Percentiles rank a stretch among this genome's conserved stretches.
Conservation (phyloP, 208 protist genomes). For the Giardia duodenalis region DNA sequence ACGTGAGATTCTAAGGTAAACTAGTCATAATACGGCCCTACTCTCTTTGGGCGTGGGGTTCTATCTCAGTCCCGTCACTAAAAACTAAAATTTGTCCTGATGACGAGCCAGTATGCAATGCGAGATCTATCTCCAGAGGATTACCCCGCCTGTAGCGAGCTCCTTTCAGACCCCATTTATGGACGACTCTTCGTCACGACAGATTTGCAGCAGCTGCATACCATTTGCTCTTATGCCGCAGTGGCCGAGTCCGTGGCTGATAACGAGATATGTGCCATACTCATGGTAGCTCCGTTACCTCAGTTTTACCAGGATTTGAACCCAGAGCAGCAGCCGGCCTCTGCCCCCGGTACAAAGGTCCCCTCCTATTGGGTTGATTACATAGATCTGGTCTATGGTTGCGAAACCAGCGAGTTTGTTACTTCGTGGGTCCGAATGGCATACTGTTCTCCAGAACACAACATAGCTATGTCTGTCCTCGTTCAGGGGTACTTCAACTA, state of each 20-base stretch:
- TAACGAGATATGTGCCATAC: neutral
- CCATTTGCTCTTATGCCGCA: neutral
- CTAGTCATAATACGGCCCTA: too few relatives aligned
- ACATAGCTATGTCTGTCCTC: neutral
- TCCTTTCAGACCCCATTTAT: neutral
- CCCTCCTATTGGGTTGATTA: neutral
- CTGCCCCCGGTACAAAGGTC: neutral
- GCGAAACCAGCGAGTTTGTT: neutral
- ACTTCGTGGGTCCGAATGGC: neutral
- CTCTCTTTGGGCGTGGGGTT: too few relatives aligned
- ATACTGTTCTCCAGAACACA: neutral
- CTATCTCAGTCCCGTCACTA: too few relatives aligned
- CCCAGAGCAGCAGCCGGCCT: neutral
- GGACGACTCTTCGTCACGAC: neutral
- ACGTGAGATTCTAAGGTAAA: too few relatives aligned
- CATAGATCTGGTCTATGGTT: neutral
- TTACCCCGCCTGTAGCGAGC: neutral
- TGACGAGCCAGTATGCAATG: neutral
- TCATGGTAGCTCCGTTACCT: neutral
- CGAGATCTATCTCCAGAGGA: neutral
- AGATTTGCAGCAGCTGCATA: neutral
- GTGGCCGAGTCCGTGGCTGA: neutral
- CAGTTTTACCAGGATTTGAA: neutral
- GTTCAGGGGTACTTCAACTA: slow-evolving; percentile 8
- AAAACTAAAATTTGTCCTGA: too few relatives aligned